Conservation (phyloP, 371 early-diverging fungal species). For the Zychaea mexicana region DNA sequence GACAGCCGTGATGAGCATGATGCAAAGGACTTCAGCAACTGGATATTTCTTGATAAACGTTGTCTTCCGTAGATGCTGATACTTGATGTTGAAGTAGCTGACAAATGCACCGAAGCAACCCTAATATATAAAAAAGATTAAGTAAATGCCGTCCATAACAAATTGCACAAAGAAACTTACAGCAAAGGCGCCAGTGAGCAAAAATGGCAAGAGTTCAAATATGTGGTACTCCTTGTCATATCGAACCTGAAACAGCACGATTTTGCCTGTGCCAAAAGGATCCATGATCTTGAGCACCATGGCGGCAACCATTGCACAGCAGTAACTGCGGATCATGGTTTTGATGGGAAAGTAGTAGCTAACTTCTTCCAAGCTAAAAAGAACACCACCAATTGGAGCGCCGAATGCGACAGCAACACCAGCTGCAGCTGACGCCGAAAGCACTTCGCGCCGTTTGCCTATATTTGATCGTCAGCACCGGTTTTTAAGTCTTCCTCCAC, state of each 20-base stretch:
- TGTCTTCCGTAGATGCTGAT: slow-evolving; percentile 62
- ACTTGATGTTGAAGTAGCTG: slow-evolving; percentile 70
- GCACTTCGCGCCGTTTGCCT: slow-evolving; percentile 78
- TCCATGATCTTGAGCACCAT: slow-evolving; percentile 81
- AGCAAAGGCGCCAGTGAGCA: slow-evolving; percentile 82
- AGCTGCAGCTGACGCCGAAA: slow-evolving; percentile 88
- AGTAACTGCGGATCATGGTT: slow-evolving; percentile 90
- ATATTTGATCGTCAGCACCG: background rate
- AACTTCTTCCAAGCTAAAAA: slow-evolving; percentile 88
- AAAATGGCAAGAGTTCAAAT: slow-evolving; percentile 86
- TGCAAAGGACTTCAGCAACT: slow-evolving; percentile 70
- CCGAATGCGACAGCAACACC: slow-evolving; percentile 96
- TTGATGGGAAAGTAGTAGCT: slow-evolving; percentile 90
- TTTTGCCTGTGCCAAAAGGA: slow-evolving; percentile 89
- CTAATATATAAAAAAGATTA: slow-evolving; percentile 31
- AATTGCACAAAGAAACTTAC: slow-evolving; percentile 52
- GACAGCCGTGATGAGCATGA: slow-evolving; percentile 76
- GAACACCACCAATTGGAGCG: slow-evolving; percentile 89
- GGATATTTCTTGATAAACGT: slow-evolving; percentile 53
- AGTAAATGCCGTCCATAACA: background rate
- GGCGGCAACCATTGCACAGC: slow-evolving; percentile 89
- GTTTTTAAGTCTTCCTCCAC: background rate
- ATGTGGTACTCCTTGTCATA: slow-evolving; percentile 87
- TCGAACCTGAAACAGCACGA: slow-evolving; percentile 89
- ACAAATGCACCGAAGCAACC: slow-evolving; percentile 88